Percentiles rank a stretch among this genome's conserved stretches.
These are phyloP conservation scores for Penicillium canariense DNA, from an alignment of 495 filamentous ascomycete species.

Conservation along the genomic window DNA sequence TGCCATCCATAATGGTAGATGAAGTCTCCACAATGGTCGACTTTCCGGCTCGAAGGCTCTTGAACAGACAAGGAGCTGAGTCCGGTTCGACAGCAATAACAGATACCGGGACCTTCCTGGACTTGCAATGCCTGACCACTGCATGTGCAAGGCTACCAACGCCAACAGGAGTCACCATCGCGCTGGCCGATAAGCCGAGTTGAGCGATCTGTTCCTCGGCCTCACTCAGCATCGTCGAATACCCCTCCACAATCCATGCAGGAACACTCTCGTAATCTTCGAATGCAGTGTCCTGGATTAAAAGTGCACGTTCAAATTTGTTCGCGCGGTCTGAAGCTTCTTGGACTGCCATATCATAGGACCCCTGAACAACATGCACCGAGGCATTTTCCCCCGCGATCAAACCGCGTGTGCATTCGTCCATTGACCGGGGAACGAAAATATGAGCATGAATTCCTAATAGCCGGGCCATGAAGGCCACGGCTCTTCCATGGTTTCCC, in stretches of 20 bases:
- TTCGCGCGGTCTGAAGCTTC: conserved; percentile 38
- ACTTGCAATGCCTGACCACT: conserved; percentile 57
- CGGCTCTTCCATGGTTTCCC: conserved; percentile 71
- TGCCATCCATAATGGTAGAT: conserved; percentile 63
- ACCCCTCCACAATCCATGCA: conserved; percentile 71
- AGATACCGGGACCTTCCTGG: conserved; percentile 22
- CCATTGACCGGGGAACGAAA: conserved; percentile 56
- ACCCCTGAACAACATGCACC: conserved; percentile 50
- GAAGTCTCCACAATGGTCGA: conserved; percentile 45
- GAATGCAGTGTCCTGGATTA: conserved; percentile 66
- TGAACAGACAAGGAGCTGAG: conserved; percentile 57
- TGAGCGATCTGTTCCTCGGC: conserved; percentile 51
- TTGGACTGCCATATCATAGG: conserved; percentile 59
- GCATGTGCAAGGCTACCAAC: conserved; percentile 66
- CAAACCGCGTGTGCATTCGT: conserved; percentile 44
- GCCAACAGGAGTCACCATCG: conserved; percentile 58
- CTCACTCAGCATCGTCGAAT: conserved; percentile 65
- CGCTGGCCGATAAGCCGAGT: conserved; percentile 27
- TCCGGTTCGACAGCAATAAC: conserved; percentile 63
- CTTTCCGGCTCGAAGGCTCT: conserved; percentile 46
- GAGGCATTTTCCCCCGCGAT: conserved; percentile 59
- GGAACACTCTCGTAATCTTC: conserved; percentile 62
- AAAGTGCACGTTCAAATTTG: conserved; percentile 34
- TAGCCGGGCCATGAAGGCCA: conserved; percentile 60
- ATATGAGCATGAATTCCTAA: conserved; percentile 51